Percentiles rank a stretch among this genome's conserved stretches.
Evolutionary conservation across 73 alveolate species (phyloP).

Genomic region (Breviolum minutum): DNA sequence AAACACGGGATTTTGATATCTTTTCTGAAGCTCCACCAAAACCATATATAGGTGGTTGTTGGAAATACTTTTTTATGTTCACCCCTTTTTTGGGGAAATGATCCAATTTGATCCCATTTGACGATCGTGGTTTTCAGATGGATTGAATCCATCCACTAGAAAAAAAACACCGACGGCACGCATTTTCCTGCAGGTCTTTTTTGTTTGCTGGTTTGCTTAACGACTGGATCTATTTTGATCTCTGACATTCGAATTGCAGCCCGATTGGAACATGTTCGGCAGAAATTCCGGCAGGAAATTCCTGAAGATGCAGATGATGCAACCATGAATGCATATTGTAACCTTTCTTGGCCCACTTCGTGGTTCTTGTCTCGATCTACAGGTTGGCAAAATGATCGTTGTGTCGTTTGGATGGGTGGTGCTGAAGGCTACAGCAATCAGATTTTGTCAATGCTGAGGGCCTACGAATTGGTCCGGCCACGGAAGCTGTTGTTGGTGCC

Average conservation of each 20-base stretch:
- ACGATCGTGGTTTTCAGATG: no score
- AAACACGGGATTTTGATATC: background rate
- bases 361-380: background rate
- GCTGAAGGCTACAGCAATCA: conserved; percentile 67
- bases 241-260: no score
- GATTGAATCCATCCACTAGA: no score
- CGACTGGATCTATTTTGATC: background rate
- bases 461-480: background rate
- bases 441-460: background rate
- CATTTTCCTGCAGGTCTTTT: background rate
- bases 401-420: conserved; percentile 17
- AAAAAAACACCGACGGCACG: no score
- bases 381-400: conserved; percentile 19
- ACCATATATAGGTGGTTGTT: no score
- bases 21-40: no score
- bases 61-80: no score
- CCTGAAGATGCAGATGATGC: background rate
- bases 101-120: no score
- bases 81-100: no score
- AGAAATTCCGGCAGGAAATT: background rate
- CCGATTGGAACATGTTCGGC: background rate
- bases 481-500: conserved; percentile 34
- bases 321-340: conserved; percentile 4
- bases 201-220: background rate
- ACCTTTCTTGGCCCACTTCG: background rate